phyloP scores from a whole-genome alignment of 2,329 filamentous ascomycete genomes.

The Gaeumannomyces tritici region DNA sequence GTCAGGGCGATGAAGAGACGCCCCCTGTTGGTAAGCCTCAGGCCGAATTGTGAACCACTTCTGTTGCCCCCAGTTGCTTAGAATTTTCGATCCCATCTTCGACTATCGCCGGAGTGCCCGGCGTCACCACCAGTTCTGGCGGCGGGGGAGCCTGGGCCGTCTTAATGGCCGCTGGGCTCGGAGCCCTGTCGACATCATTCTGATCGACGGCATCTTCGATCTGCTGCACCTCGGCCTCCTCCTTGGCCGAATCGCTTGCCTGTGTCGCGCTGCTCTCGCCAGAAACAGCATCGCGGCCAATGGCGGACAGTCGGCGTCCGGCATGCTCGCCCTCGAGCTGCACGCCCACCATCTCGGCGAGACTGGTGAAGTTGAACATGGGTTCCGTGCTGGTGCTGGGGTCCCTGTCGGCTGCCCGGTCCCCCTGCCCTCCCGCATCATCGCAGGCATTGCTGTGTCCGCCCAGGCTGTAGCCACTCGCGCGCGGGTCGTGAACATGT shows the following conservation, averaged over 20 bases:
- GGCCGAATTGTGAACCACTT: too few relatives aligned
- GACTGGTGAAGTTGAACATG: conserved; percentile 84
- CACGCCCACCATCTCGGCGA: conserved; percentile 74
- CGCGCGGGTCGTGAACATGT: conserved; percentile 34
- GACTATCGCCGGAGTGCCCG: conserved; percentile 34
- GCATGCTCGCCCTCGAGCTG: conserved; percentile 41
- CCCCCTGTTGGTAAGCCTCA: conserved; percentile 14
- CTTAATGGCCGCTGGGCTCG: not conserved
- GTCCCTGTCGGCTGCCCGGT: conserved; percentile 39
- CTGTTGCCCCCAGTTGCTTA: conserved; percentile 23
- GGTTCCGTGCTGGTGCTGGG: conserved; percentile 52
- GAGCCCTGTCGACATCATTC: not conserved
- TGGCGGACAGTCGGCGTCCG: conserved; percentile 17
- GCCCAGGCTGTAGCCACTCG: conserved; percentile 43
- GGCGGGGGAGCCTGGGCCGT: conserved; percentile 13
- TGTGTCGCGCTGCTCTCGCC: not conserved
- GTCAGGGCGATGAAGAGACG: conserved; percentile 11
- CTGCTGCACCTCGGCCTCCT: conserved; percentile 21
- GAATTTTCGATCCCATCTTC: conserved; percentile 21
- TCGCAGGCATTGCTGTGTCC: conserved; percentile 30
- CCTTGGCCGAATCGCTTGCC: conserved; percentile 12
- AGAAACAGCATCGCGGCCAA: conserved; percentile 13
- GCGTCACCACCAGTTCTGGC: conserved; percentile 37
- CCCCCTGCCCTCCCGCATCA: conserved; percentile 26
- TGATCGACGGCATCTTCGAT: conserved; percentile 18